Evolutionary conservation across 192 early-diverging fungal species (phyloP).

Genomic region (Anaeromyces robustus): DNA sequence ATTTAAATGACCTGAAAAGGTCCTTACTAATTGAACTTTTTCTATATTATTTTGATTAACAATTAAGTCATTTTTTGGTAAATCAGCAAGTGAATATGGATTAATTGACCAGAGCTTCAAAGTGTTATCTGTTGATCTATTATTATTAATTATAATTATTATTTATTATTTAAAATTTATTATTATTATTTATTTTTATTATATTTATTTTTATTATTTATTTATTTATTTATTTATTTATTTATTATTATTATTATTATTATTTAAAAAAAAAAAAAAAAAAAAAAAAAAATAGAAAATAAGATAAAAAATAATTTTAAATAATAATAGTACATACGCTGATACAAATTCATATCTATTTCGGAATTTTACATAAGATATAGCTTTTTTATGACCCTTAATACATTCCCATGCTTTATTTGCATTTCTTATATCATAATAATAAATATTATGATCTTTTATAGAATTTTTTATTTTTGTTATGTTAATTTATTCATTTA

Average conservation of each 20-base stretch:
- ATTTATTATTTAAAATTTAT: too few relatives aligned
- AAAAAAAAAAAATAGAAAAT: too few relatives aligned
- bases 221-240: too few relatives aligned
- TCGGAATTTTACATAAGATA: conserved; percentile 84
- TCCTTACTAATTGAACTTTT: conserved; percentile 20
- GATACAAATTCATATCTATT: conserved; percentile 65
- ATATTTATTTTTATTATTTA: too few relatives aligned
- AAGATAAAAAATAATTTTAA: too few relatives aligned
- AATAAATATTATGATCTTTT: conserved; percentile 77
- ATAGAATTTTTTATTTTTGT: conserved; percentile 2
- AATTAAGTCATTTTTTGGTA: background rate
- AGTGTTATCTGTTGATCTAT: conserved; percentile 73
- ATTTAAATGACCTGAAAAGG: conserved; percentile 74
- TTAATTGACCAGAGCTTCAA: conserved; percentile 69
- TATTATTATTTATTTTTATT: too few relatives aligned
- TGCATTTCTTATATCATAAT: conserved; percentile 72
- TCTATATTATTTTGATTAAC: conserved; percentile 13
- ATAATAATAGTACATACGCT: conserved; percentile 32
- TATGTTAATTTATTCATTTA: background rate
- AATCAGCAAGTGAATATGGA: background rate
- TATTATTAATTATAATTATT: too few relatives aligned
- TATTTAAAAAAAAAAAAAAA: too few relatives aligned
- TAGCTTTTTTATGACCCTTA: conserved; percentile 79
- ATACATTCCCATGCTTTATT: conserved; percentile 53
- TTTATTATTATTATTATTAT: too few relatives aligned